Evolutionary conservation across 2,329 filamentous ascomycete species (phyloP), one percentile per base, ranked within the genome.

Genomic region (Diaporthe citri): DNA sequence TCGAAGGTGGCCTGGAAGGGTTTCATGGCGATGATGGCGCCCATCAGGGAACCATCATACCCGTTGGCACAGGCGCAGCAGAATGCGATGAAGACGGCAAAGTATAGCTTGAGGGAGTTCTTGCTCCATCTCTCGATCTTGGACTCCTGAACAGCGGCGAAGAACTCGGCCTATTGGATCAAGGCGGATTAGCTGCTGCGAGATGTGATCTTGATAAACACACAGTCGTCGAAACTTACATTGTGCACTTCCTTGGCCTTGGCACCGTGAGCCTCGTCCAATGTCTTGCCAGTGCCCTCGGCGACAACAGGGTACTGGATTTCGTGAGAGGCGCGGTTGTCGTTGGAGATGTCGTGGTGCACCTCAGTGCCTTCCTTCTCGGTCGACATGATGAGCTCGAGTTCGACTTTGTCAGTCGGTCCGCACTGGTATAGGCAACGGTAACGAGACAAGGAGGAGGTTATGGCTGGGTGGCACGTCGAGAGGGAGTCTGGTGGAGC

Each of bases 51-150:
- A 72, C 85, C 84, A 81, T 88, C 86, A 77, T 87, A 88, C 75
- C 86, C 86, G 78, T 87, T 87, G 78, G 86, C 86, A 75, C 85
- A 87, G 52, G 86, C 83, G 75, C 86, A 87, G 79, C 85, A 86
- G 77, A 87, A 87, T 12, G 83, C 81, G 39, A 87, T 77, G 48
- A 87, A 87, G 66, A 88, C 84, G 74, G 83, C 81, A 73, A 84
- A 85, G 79, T 86, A 87, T 59, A 88, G 80, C 34, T 84, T 81
- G 60, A 84, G 62, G 28, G 86, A 86, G 71, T 83, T 82, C 76
- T 81, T 84, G 80, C 84, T 85, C 82, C 83, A 83, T 36, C 80
- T 78, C 48, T 85, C 81, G 74, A 88, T 87, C 46, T 85, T 84
- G 57, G 84, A 84, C 78, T 87, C 86, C 67, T 86, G 81, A 59